Base-by-base conservation (phyloP, 108 stramenopile genomes). In the Schizochytrium sp. region DNA sequence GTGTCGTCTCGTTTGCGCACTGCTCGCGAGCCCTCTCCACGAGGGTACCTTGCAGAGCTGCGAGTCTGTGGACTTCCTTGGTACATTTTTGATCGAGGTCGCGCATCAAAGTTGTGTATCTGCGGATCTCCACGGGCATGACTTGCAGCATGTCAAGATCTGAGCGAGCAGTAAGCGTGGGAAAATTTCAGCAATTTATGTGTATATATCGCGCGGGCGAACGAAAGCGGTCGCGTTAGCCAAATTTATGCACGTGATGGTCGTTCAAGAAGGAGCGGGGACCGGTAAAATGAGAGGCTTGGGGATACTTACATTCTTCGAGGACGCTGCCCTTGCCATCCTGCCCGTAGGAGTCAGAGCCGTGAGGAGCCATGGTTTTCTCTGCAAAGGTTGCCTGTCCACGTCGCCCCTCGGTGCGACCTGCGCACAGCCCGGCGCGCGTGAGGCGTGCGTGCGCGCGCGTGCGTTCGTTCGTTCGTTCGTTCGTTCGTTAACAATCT, bases 271-370 rank as follows among this genome's bases (percentile, higher is more conserved):
- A 34, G 34, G 34, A 34, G 34, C 34, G 34, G 34, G 1, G 34
- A 34, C 34, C 34, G 34, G 34, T 34, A 34, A 34, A 34, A 34
- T 34, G 34, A 34, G 34, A 34, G 34, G 34, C 34, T 34, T 34
- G 34, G 34, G 34, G 34, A 34, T 34, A 69, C 63, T 69, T 69
- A 69, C 63, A 83, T 45, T 83, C 76, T 45, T 83, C 76, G 48
- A 83, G 76, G 23, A 83, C 76, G 76, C 76, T 83, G 45, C 76
- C 76, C 76, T 47, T 83, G 76, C 76, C 76, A 45, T 83, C 76
- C 76, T 53, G 76, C 23, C 76, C 76, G 28, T 83, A 83, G 18
- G 48, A 47, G 48, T 83, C 76, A 18, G 14, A 14, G 25, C 41
- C 34, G 2, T 69, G 63, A 14, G 63, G 63, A 4, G 63, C 63